These are phyloP conservation scores for Sphaerostilbella broomeana DNA, from an alignment of 2,329 filamentous ascomycete species.

Conservation along the genomic window DNA sequence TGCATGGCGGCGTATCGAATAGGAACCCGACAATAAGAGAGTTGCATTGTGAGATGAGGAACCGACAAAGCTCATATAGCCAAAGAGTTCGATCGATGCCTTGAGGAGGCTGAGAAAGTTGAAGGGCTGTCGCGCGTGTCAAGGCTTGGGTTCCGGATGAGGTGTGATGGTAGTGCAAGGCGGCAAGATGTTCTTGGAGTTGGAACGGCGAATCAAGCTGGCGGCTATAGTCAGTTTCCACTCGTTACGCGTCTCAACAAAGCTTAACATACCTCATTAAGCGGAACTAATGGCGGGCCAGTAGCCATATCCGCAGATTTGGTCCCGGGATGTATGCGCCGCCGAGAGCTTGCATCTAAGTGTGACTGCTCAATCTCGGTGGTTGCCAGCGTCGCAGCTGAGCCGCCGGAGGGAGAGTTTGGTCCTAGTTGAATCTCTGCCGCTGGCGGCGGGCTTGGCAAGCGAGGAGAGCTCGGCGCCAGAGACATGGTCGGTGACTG, in stretches of 20 bases:
- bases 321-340: slow-evolving; percentile 87
- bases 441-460: slow-evolving; percentile 89
- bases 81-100: slow-evolving; percentile 82
- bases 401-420: slow-evolving; percentile 62
- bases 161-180: slow-evolving; percentile 78
- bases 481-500: slow-evolving; percentile 42
- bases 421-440: slow-evolving; percentile 89
- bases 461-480: slow-evolving; percentile 75
- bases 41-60: slow-evolving; percentile 92
- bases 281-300: slow-evolving; percentile 79
- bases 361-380: slow-evolving; percentile 57
- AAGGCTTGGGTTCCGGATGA: slow-evolving; percentile 62
- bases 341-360: slow-evolving; percentile 66
- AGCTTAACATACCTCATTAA: slow-evolving; percentile 71
- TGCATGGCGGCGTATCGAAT: slow-evolving; percentile 84
- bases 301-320: slow-evolving; percentile 88
- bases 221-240: too few relatives aligned
- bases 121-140: slow-evolving; percentile 64
- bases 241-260: too few relatives aligned
- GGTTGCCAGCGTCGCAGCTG: slow-evolving; percentile 46
- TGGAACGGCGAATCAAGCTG: slow-evolving; percentile 97
- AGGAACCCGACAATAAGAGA: slow-evolving; percentile 87
- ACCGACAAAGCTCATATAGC: slow-evolving; percentile 96
- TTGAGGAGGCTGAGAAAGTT: slow-evolving; percentile 72
- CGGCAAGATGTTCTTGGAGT: slow-evolving; percentile 92